Evolutionary conservation across 805 yeast genomes (phyloP), one percentile per base, ranked within the genome.

Genomic region (Candida khao-thaluensis): DNA sequence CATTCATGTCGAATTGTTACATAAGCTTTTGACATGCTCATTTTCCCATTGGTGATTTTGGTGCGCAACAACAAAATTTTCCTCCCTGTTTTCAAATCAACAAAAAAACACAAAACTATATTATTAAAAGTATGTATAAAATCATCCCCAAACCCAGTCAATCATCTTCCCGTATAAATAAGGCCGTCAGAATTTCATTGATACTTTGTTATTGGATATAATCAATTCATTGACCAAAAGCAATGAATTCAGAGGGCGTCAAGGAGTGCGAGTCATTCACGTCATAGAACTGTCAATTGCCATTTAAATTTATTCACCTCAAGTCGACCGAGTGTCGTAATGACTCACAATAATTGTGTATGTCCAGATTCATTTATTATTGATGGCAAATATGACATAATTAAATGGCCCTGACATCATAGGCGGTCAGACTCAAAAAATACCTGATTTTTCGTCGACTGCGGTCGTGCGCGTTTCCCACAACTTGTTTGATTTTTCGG

Each of bases 221-320:
- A 20, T 8, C 22, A 20, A 20, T 6, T 20, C 8, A 20, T n/a
- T 20, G 8, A 20, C 8, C 22, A 20, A 8, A 25, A 25, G 28
- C 28, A 25, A 25, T 10, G 17, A n/a, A 10, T 27, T 10, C 4
- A 7, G 10, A 12, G 11, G 35, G 26, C 27, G 26, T 30, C 20
- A 31, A 31, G 35, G 35, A 31, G 35, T 31, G 35, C 35, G 35
- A 31, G 35, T 31, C 35, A 31, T 31, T 31, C 35, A 31, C 35
- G 35, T 31, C 18, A 24, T n/a, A 30, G 17, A 28, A 16, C 17
- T 9, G 6, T 16, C 30, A 15, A 28, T 28, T 28, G 30, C 3
- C 9, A 16, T 20, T n/a, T n/a, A n/a, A n/a, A n/a, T n/a, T n/a
- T n/a, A n/a, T n/a, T n/a, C n/a, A n/a, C n/a, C n/a, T n/a, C n/a